Evolutionary conservation across 2,329 filamentous ascomycete genomes (phyloP), one percentile per base, ranked within the genome.

Genomic region (Didymella pinodella): DNA sequence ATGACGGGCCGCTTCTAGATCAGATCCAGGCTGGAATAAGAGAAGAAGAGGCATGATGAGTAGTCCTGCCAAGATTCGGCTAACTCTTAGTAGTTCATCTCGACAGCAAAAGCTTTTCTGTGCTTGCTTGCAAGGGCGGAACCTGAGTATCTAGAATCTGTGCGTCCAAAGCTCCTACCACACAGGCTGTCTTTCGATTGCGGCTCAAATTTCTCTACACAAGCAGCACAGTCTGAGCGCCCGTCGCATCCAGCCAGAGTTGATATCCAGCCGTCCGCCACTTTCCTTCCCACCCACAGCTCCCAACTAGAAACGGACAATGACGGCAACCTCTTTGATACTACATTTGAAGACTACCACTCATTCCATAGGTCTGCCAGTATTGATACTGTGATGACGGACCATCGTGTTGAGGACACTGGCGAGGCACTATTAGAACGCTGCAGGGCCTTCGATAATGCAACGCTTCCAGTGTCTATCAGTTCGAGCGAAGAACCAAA

Each of bases 141-240:
- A 48, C 7, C 11, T 48, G 46, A 48, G 26, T 11, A 48, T 22
- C 46, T 48, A 34, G 25, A 48, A 7, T 48, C 32, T 22, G 46
- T 48, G 11, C 46, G 34, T 25, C 26, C 46, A 48, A 48, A 29
- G 46, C 46, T 48, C 46, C 26, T 48, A 32, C 46, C 46, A 48
- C 46, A 48, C 46, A 51, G 34, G 20, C 36, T 41, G 43, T 46
- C 43, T 46, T 46, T 46, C 11, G 43, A 46, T 25, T n/a, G 36
- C n/a, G 36, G 31, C 31, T 32, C 31, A 14, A 32, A 32, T n/a
- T n/a, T n/a, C 31, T 32, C 31, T 32, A 32, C 31, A 32, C 31
- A 32, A 32, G 31, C 5, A 20, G 16, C 38, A 41, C n/a, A 41
- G 38, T 41, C 38, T 41, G n/a, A 41, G 38, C 38, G 38, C 38